These are phyloP conservation scores for Alternaria conjuncta DNA, from an alignment of 2,329 filamentous ascomycete species.

Conservation along the genomic window DNA sequence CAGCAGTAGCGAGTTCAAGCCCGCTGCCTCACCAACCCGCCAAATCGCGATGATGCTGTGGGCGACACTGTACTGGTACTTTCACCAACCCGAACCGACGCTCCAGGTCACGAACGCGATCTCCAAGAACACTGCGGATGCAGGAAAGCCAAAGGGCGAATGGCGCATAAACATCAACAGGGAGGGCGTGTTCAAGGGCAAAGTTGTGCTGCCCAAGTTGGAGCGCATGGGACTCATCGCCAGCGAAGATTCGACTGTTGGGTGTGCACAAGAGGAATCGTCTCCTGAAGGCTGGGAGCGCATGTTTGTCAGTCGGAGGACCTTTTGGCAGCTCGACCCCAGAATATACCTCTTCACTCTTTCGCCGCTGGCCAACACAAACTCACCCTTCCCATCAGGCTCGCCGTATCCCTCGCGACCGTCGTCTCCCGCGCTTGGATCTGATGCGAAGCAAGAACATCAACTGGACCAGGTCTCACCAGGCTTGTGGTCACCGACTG, in stretches of 20 bases:
- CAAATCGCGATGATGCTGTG: constrained; percentile 97
- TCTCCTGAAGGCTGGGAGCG: constrained; percentile 71
- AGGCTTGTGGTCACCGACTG: constrained; percentile 50
- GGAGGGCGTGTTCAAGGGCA: constrained; percentile 86
- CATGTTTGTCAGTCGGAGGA: constrained; percentile 81
- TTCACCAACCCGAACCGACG: constrained; percentile 80
- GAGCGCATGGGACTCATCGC: constrained; percentile 90
- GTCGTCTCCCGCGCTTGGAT: constrained; percentile 54
- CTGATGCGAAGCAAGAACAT: constrained; percentile 31
- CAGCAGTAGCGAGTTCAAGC: constrained; percentile 78
- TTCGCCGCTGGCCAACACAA: constrained; percentile 61
- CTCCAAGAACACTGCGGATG: constrained; percentile 67
- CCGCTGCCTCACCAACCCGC: constrained; percentile 78
- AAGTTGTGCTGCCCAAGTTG: constrained; percentile 84
- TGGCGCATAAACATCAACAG: constrained; percentile 86
- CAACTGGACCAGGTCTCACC: constrained; percentile 41
- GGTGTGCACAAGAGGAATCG: constrained; percentile 67
- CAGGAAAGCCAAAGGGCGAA: constrained; percentile 78
- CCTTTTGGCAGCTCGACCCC: constrained; percentile 92
- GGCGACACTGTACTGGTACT: constrained; percentile 96
- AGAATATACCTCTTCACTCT: constrained; percentile 88
- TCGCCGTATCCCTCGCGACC: constrained; percentile 61
- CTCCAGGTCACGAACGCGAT: constrained; percentile 67
- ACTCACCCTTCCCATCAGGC: constrained; percentile 56
- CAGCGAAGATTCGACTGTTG: constrained; percentile 76